phyloP scores from a whole-genome alignment of 139 green algal species.

The Chlorella sp. region DNA sequence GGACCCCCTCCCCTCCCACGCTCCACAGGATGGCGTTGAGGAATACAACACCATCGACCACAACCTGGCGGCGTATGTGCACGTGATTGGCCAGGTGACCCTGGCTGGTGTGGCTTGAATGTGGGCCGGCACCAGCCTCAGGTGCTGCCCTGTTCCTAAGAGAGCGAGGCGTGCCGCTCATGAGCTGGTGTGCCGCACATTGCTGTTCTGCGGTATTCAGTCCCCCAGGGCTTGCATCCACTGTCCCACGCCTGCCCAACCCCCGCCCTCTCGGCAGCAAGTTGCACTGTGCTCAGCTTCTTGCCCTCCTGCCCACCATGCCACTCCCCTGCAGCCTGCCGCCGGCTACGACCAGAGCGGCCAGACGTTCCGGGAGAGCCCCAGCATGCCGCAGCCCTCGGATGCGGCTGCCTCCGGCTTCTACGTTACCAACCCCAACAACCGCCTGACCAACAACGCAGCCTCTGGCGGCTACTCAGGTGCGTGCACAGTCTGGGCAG shows the following conservation, averaged over 20 bases:
- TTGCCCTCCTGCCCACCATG: no score
- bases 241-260: no score
- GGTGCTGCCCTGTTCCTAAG: no score
- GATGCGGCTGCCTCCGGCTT: constrained; percentile 65
- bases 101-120: no score
- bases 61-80: constrained; percentile 69
- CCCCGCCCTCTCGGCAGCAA: no score
- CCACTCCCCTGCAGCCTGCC: constrained; percentile 40
- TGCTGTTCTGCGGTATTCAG: no score
- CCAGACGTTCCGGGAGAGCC: constrained; percentile 33
- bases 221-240: no score
- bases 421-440: constrained; percentile 70
- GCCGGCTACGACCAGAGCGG: constrained; percentile 36
- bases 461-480: constrained; percentile 65
- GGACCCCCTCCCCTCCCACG: neutral
- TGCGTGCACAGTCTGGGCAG: neutral
- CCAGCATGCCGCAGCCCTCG: constrained; percentile 51
- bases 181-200: no score
- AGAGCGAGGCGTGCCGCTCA: no score
- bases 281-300: no score
- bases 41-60: constrained; percentile 66
- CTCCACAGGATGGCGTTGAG: constrained; percentile 56
- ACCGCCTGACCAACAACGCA: constrained; percentile 63
- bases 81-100: constrained; percentile 55
- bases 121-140: no score